Evolutionary conservation across 2,329 filamentous ascomycete species (phyloP), one percentile per base, ranked within the genome.

Genomic region (Cladophialophora carrionii): DNA sequence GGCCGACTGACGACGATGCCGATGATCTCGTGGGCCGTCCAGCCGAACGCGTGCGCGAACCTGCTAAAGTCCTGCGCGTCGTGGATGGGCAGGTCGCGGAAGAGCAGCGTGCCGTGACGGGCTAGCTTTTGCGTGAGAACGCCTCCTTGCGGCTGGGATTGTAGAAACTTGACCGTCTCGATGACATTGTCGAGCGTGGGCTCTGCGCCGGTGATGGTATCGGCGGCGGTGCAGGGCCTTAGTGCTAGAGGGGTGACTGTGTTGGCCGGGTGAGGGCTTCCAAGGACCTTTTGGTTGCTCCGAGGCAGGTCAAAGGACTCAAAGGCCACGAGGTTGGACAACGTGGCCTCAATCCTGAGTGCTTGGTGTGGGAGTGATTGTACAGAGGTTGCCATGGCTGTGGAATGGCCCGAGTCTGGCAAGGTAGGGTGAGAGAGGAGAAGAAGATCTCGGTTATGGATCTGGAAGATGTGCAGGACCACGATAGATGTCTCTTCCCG

Each of bases 31-130:
- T 83, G 81, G 1, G 81, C 80, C 1, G 68, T 73, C 66, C 77
- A 81, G 0, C 80, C 80, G 67, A 83, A 84, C 0, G 81, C 79
- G 63, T 83, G 81, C 0, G 80, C 79, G 67, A 84, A 83, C 64
- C 72, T 76, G 72, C 78, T 81, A 68, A 83, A 83, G 31, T 82
- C 80, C 4, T 78, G 65, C 1, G 80, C 81, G 61, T 74, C 72
- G 48, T 77, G 73, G 57, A 83, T 82, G 4, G 80, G 80, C 6
- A 83, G 72, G 24, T 74, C 76, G 32, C 81, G 76, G 71, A 83
- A 83, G 9, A 83, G 76, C 0, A 83, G 71, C 2, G 80, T 77
- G 4, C 81, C 81, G 60, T 84, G 81, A 2, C 72, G 68, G 4
- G 81, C 77, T 17, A 83, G 76, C 49, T 76, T 73, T 63, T 78